Evolutionary conservation across 805 yeast genomes (phyloP), one percentile per base, ranked within the genome.

Genomic region (Komagataella ulmi): DNA sequence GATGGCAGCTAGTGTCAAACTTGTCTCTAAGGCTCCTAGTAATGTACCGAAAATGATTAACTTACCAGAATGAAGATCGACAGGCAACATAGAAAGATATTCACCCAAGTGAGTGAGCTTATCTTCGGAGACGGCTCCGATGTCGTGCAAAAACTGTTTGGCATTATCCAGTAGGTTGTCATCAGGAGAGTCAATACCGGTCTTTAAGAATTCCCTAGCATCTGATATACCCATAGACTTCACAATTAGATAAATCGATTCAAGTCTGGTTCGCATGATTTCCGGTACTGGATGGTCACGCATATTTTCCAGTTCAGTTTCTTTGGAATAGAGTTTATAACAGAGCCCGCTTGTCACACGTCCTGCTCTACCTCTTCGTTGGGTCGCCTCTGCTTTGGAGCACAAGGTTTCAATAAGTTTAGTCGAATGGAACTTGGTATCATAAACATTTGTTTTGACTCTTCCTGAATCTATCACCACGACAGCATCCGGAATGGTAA

Each of bases 301-400:
- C 91, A 89, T 85, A 19, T 65, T 62, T 1, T 64, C 63, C 3
- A 71, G 70, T 58, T 79, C 79, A 0, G 87, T 76, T 2, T 77
- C 77, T 51, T 70, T 68, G 1, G 97, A 83, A 65, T 78, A 91
- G 48, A 91, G 61, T 61, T 86, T 89, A 65, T 80, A 91, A 55
- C 97, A 89, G 12, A 72, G 69, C 53, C 99, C 99, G 23, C 73
- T 73, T 43, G 82, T 77, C 10, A 91, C 88, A 77, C 99, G 90
- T 56, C 99, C 99, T n/a, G 97, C 91, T 71, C 99, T 85, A 64
- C 99, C 99, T 64, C 96, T 74, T 68, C 99, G 77, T 66, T 91
- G 99, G 19, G 80, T 77, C 19, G 83, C 83, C 60, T 95, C 96
- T 0, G 98, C 97, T 55, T 77, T 78, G 0, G 98, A 90, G 19